Evolutionary conservation across 257 asterid genomes (phyloP).

Genomic region (Paraleonurus japonicus): DNA sequence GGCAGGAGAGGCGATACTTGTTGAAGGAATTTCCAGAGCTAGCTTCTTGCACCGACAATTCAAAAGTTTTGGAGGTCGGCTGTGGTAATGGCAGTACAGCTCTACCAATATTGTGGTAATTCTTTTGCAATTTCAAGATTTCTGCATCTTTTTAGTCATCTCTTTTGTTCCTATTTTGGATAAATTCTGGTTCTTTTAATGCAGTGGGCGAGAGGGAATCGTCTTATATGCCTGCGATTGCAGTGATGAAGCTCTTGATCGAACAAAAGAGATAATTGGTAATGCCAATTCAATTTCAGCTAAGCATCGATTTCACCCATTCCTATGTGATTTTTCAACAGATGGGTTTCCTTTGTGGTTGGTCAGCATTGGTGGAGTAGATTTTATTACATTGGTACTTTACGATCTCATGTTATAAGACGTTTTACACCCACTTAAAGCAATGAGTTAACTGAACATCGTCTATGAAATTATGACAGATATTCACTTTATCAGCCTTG

Average conservation of each 20-base stretch:
- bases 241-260: constrained; percentile 80
- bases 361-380: constrained; percentile 77
- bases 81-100: constrained; percentile 96
- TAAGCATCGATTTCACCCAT: constrained; percentile 49
- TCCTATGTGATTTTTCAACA: constrained; percentile 73
- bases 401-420: neutral
- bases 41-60: constrained; percentile 54
- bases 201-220: constrained; percentile 60
- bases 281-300: constrained; percentile 47
- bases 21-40: constrained; percentile 84
- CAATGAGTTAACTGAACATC: constrained; percentile 22
- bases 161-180: neutral
- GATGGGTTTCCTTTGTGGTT: constrained; percentile 70
- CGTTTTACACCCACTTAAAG: neutral
- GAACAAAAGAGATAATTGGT: constrained; percentile 62
- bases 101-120: constrained; percentile 61
- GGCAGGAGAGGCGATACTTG: constrained; percentile 83
- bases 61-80: constrained; percentile 87
- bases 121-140: neutral
- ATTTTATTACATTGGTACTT: constrained; percentile 77
- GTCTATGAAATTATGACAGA: constrained; percentile 43
- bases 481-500: constrained; percentile 87
- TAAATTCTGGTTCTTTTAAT: constrained; percentile 23
- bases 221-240: constrained; percentile 81
- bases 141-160: constrained; percentile 5